Evolutionary conservation across 2,329 filamentous ascomycete species (phyloP).

Genomic region (Colletotrichum paranaense): DNA sequence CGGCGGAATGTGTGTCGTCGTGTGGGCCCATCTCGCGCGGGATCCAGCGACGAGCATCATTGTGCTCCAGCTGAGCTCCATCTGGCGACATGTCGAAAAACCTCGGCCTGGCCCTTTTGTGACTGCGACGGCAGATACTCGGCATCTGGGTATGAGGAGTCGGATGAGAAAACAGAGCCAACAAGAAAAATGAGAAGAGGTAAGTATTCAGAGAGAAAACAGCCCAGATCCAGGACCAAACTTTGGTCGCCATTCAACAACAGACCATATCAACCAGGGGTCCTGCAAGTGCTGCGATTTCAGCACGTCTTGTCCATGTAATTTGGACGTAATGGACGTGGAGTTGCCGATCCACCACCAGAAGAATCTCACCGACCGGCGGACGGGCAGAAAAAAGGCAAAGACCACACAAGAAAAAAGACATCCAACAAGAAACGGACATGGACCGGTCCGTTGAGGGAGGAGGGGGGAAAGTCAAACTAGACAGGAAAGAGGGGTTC

Average conservation of each 20-base stretch:
- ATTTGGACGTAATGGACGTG: conserved; percentile 28
- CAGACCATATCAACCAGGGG: background rate
- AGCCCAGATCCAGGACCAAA: background rate
- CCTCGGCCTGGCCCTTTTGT: background rate
- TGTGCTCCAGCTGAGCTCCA: conserved; percentile 21
- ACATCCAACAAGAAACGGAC: too few species aligned
- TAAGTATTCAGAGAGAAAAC: background rate
- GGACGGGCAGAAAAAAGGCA: background rate
- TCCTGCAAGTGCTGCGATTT: background rate
- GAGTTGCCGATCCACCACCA: conserved; percentile 30
- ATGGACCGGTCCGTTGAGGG: background rate
- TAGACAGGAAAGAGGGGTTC: background rate
- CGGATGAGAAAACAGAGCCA: background rate
- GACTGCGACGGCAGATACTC: conserved; percentile 7
- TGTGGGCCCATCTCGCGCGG: conserved; percentile 14
- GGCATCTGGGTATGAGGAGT: conserved; percentile 4
- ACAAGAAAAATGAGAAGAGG: background rate
- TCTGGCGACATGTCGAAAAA: background rate
- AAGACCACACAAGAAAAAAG: too few species aligned
- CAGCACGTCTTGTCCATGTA: conserved; percentile 9
- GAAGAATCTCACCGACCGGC: background rate
- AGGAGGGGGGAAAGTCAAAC: background rate
- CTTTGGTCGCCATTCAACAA: conserved; percentile 1
- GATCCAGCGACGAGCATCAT: conserved; percentile 19
- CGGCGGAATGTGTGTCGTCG: conserved; percentile 27